Conservation (phyloP, 371 early-diverging fungal species). For the Smittium culicis region DNA sequence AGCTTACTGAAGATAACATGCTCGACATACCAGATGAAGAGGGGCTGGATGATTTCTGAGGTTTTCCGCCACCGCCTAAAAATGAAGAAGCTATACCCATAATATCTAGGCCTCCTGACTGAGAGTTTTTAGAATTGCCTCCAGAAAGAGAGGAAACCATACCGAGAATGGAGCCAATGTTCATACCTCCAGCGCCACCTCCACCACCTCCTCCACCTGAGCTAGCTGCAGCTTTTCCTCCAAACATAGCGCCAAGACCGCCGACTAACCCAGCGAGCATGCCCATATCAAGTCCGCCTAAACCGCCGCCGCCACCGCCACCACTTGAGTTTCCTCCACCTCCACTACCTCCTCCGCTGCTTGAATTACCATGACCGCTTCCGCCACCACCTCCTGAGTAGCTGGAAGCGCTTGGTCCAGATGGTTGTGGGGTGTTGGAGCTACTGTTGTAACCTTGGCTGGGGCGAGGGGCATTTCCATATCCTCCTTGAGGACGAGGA, state of each 20-base stretch:
- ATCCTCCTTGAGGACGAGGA: not conserved
- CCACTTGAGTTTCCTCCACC: not conserved
- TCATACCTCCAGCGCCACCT: slow-evolving; percentile 17
- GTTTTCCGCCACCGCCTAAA: not conserved
- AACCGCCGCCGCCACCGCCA: slow-evolving; percentile 16
- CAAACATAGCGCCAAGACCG: not conserved
- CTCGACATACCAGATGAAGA: not conserved
- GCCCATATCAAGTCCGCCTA: slow-evolving; percentile 2
- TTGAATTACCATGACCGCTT: not conserved
- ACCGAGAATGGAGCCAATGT: not conserved
- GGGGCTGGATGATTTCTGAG: not conserved
- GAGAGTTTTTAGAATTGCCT: not conserved
- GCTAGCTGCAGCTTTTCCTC: not conserved
- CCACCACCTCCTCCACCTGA: no score
- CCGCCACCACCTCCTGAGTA: not conserved
- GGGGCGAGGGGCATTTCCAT: not conserved
- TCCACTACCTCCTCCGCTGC: not conserved
- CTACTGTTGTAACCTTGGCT: not conserved
- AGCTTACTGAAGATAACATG: slow-evolving; percentile 2
- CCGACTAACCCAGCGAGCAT: slow-evolving; percentile 1
- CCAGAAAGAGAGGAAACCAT: not conserved
- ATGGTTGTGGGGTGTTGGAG: no score
- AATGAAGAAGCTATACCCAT: slow-evolving; percentile 9
- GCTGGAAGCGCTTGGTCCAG: no score
- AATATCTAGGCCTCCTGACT: not conserved